Evolutionary conservation across 2,329 filamentous ascomycete species (phyloP).

Genomic region (Clarireedia hainanense): DNA sequence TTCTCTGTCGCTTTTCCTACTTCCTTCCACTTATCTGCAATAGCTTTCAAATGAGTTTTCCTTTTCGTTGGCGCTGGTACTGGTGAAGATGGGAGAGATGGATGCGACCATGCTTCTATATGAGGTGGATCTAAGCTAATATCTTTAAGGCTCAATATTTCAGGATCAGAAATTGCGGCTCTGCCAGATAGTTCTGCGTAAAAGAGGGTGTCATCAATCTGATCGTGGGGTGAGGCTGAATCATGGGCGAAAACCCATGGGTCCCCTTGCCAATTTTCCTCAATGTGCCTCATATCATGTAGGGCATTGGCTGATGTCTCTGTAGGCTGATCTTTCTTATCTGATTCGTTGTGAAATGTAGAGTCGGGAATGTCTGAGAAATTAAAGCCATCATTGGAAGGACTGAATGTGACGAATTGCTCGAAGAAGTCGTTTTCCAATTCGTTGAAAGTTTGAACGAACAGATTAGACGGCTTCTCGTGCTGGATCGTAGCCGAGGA

Average conservation of each 20-base stretch:
- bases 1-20: slow-evolving; percentile 25
- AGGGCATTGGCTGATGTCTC: slow-evolving; percentile 15
- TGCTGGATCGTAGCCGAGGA: slow-evolving; percentile 27
- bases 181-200: slow-evolving; percentile 23
- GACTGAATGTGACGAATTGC: slow-evolving; percentile 52
- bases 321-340: slow-evolving; percentile 28
- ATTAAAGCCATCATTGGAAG: slow-evolving; percentile 37
- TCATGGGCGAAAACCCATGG: slow-evolving; percentile 13
- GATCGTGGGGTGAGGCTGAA: slow-evolving; percentile 14
- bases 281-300: slow-evolving; percentile 12
- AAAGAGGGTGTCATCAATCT: slow-evolving; percentile 14
- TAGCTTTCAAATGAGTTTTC: slow-evolving; percentile 32
- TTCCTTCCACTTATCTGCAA: slow-evolving; percentile 37
- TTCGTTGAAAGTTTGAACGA: slow-evolving; percentile 39
- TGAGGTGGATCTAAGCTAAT: slow-evolving; percentile 24
- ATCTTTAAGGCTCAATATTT: slow-evolving; percentile 26
- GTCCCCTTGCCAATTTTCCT: slow-evolving; percentile 13
- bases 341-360: slow-evolving; percentile 41
- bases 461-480: slow-evolving; percentile 45
- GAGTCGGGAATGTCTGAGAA: slow-evolving; percentile 33
- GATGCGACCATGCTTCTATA: slow-evolving; percentile 11
- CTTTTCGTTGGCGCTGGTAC: slow-evolving; percentile 13
- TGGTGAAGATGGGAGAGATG: slow-evolving; percentile 22
- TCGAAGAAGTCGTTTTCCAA: slow-evolving; percentile 55
- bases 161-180: slow-evolving; percentile 27